phyloP scores from a whole-genome alignment of 2,329 filamentous ascomycete genomes.

The Xylaria sp. region DNA sequence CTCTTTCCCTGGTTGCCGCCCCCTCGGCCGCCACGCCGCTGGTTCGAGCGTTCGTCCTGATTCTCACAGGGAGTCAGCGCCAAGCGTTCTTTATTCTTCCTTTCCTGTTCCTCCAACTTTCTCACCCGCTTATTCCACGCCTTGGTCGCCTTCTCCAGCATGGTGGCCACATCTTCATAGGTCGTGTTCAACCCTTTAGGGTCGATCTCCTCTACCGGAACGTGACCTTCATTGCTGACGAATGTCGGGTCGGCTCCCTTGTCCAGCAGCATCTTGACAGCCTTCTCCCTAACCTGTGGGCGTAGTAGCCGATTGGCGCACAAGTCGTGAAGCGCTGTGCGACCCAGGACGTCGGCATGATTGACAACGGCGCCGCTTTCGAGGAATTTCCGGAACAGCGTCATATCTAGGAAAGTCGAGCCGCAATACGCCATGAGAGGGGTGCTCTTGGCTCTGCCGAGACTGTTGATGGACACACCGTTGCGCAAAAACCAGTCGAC shows the following conservation, averaged over 20 bases:
- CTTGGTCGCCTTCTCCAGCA: background rate
- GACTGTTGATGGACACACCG: slow-evolving; percentile 1
- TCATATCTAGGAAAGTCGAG: background rate
- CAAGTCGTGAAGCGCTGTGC: slow-evolving; percentile 19
- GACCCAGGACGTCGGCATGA: background rate
- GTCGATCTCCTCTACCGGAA: background rate
- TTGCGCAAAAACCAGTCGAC: slow-evolving; percentile 21
- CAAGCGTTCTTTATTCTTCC: background rate
- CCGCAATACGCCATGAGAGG: slow-evolving; percentile 21
- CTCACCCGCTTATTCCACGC: background rate
- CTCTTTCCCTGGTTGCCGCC: background rate
- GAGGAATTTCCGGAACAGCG: slow-evolving; percentile 14
- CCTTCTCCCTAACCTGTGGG: slow-evolving; percentile 2
- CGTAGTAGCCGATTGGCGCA: background rate
- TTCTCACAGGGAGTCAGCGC: background rate
- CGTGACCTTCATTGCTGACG: background rate
- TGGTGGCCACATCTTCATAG: background rate
- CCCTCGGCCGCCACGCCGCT: background rate
- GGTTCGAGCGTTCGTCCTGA: background rate
- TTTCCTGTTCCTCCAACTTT: background rate
- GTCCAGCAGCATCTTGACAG: slow-evolving; percentile 11
- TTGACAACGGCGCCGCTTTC: background rate
- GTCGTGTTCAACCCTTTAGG: too few relatives aligned
- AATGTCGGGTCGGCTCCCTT: slow-evolving; percentile 12
- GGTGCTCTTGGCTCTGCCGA: background rate